These are phyloP conservation scores for Eucalyptus sp. DNA, from an alignment of 345 rosid genomes.

Conservation along the genomic window DNA sequence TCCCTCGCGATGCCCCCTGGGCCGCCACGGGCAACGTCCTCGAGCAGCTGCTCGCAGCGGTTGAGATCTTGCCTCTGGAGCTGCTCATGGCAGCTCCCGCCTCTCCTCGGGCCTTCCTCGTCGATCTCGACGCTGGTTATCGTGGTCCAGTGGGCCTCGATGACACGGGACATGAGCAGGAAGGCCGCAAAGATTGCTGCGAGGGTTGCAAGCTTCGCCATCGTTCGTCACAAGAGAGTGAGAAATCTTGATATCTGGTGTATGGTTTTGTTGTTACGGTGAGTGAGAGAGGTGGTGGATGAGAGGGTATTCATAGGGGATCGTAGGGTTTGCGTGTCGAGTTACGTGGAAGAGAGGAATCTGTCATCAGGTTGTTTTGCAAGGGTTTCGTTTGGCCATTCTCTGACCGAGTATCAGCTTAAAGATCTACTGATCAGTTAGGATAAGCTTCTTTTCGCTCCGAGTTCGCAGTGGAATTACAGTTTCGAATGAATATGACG, in stretches of 20 bases:
- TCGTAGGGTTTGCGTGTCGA: background rate
- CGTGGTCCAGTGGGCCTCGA: background rate
- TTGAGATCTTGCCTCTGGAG: background rate
- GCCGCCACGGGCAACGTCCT: background rate
- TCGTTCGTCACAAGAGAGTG: background rate
- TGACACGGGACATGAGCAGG: background rate
- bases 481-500: background rate
- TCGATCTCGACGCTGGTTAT: background rate
- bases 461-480: background rate
- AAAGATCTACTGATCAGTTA: background rate
- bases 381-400: background rate
- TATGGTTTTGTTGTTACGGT: background rate
- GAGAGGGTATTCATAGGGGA: background rate
- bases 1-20: background rate
- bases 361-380: background rate
- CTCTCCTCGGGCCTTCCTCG: background rate
- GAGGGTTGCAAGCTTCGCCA: background rate
- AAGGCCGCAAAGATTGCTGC: background rate
- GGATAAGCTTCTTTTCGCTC: background rate
- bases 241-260: background rate
- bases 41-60: background rate
- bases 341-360: background rate
- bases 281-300: background rate
- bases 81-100: background rate
- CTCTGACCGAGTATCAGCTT: background rate